Evolutionary conservation across 148 eudicot genomes (phyloP), one percentile per base, ranked within the genome.

Genomic region (Beta vulgaris): DNA sequence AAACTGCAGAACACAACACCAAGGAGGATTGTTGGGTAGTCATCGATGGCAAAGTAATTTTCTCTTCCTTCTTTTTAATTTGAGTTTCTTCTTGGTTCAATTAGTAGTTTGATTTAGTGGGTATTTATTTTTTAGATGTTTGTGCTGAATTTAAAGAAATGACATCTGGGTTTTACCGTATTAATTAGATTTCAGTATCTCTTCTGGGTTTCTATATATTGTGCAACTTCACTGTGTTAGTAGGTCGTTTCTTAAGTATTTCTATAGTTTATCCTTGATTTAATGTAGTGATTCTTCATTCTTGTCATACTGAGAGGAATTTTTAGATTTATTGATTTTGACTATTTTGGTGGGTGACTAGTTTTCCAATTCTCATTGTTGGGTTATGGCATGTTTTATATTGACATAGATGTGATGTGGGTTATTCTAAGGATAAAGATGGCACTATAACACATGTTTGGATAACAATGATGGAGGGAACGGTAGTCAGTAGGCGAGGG

Each of bases 1-100:
- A 94, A 88, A 89, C 91, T 35, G 75, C 93, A 6, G 76, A 84
- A 69, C 98, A 94, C 77, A 91, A 88, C 78, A 80, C 90, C 68
- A 84, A 79, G 66, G 89, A 85, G 0, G 98, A 94, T 82, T 94
- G 98, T 51, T 94, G 98, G 98, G 76, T 94, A 37, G 93, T 90
- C 74, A 82, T 91, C 48, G 93, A 90, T 69, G 97, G 97, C 78
- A 94, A 94, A 91, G 98, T 92, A 51, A 15, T 37, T 32, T 46
- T 48, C 68, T 18, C 11, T 7, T 25, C 35, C 21, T 39, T 49
- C 6, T 36, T 42, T 2, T 43, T 73, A 19, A 9, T 40, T 44
- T 1, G 6, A 4, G 0, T 19, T 34, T 14, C 37, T 43, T 62
- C 10, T 36, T 32, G 15, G 32, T 73, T 61, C 36, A 51, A 51